A percentile compares a stretch with the other conserved stretches of the same genome.
These are phyloP conservation scores for Backusella tarrabulga DNA, from an alignment of 192 early-diverging fungal genomes.

Conservation along the genomic window DNA sequence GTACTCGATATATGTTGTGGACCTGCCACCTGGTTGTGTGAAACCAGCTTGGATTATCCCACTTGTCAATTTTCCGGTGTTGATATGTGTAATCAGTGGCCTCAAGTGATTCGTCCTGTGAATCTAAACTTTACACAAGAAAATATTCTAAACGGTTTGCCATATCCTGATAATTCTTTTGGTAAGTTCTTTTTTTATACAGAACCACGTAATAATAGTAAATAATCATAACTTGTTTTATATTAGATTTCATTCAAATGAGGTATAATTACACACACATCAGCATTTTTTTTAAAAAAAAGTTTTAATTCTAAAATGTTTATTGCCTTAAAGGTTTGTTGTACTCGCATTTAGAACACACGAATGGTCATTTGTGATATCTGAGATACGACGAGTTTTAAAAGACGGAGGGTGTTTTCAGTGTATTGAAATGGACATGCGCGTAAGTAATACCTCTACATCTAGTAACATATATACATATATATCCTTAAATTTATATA, in stretches of 20 bases:
- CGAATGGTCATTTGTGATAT: conserved; percentile 24
- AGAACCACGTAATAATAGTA: neutral
- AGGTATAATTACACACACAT: conserved; percentile 2
- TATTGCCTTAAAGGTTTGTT: conserved; percentile 19
- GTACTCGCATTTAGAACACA: conserved; percentile 26
- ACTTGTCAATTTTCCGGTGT: conserved; percentile 29
- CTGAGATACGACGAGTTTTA: conserved; percentile 24
- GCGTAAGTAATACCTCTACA: neutral
- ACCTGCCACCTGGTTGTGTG: conserved; percentile 29
- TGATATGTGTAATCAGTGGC: conserved; percentile 29
- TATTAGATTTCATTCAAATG: conserved; percentile 28
- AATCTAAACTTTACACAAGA: conserved; percentile 23
- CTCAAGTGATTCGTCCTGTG: conserved; percentile 27
- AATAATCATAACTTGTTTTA: neutral
- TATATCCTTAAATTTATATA: neutral
- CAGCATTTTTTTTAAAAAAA: neutral
- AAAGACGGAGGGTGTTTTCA: conserved; percentile 30
- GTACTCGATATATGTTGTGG: conserved; percentile 29
- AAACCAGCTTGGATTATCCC: conserved; percentile 29
- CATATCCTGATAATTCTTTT: conserved; percentile 28
- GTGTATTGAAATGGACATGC: conserved; percentile 27
- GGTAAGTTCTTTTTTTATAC: conserved; percentile 9
- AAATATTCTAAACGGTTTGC: conserved; percentile 23
- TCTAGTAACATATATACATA: neutral
- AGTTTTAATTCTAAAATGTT: neutral